These are phyloP conservation scores for Colletotrichum musicola DNA, from an alignment of 2,329 filamentous ascomycete species.

Conservation along the genomic window DNA sequence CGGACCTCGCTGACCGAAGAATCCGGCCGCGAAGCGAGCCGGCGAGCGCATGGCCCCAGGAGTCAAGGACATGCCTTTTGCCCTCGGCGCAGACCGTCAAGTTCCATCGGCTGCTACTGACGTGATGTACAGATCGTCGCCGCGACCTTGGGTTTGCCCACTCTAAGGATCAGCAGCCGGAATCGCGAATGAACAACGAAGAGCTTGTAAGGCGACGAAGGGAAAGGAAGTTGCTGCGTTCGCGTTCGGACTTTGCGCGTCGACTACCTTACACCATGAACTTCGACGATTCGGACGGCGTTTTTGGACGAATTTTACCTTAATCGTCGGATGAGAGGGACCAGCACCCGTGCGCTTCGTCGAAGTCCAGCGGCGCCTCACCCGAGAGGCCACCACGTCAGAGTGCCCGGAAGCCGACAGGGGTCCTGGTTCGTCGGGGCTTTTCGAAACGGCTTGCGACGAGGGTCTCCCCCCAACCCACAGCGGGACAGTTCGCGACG, in stretches of 20 bases:
- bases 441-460: slow-evolving; percentile 29
- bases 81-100: background rate
- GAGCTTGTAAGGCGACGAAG: too few species aligned
- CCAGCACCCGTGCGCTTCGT: too few species aligned
- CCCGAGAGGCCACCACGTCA: background rate
- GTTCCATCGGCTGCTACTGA: background rate
- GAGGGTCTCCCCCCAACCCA: slow-evolving; percentile 12
- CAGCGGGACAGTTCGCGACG: slow-evolving; percentile 9
- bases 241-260: background rate
- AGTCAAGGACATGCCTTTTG: background rate
- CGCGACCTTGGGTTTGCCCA: background rate
- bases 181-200: background rate
- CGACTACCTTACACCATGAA: background rate
- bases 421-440: slow-evolving; percentile 14
- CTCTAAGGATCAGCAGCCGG: background rate
- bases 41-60: background rate
- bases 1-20: background rate
- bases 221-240: background rate
- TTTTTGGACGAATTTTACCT: background rate
- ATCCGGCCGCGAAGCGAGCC: background rate
- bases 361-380: too few species aligned
- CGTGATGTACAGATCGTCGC: background rate
- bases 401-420: slow-evolving; percentile 1
- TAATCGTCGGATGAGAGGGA: too few species aligned
- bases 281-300: background rate